These are phyloP conservation scores for Sporothrix protearum DNA, from an alignment of 2,329 filamentous ascomycete genomes.

Conservation along the genomic window DNA sequence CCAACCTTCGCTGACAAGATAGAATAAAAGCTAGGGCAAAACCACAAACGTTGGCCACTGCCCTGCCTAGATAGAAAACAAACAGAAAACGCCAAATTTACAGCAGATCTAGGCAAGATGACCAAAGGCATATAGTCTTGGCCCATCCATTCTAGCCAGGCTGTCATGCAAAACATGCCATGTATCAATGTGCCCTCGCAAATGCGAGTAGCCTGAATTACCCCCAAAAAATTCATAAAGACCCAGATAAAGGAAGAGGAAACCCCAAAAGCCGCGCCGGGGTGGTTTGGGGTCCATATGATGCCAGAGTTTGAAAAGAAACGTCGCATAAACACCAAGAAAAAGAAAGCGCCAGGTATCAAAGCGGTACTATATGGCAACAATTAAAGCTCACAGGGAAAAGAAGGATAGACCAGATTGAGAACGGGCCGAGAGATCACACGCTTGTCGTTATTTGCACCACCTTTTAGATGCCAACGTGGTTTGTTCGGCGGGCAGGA, in stretches of 20 bases:
- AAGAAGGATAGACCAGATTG: background rate
- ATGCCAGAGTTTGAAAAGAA: background rate
- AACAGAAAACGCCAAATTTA: background rate
- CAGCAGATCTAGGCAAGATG: background rate
- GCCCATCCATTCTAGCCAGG: background rate
- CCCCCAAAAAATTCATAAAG: background rate
- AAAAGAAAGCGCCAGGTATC: background rate
- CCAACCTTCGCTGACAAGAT: background rate
- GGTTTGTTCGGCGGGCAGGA: conserved; percentile 33
- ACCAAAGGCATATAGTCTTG: too few species aligned
- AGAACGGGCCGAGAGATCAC: background rate
- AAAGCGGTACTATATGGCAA: background rate
- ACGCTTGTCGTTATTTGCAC: background rate
- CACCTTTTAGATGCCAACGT: conserved; percentile 14
- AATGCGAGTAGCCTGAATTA: background rate
- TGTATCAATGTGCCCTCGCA: background rate
- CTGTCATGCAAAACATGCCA: background rate
- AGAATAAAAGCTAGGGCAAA: background rate
- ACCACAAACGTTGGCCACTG: background rate
- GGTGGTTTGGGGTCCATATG: background rate
- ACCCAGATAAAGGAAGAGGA: background rate
- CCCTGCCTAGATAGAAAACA: background rate
- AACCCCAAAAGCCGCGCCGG: background rate
- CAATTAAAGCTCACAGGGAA: background rate
- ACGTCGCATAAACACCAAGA: background rate